phyloP scores from a whole-genome alignment of 2,329 filamentous ascomycete genomes.

The Sclerotinia trifoliorum region DNA sequence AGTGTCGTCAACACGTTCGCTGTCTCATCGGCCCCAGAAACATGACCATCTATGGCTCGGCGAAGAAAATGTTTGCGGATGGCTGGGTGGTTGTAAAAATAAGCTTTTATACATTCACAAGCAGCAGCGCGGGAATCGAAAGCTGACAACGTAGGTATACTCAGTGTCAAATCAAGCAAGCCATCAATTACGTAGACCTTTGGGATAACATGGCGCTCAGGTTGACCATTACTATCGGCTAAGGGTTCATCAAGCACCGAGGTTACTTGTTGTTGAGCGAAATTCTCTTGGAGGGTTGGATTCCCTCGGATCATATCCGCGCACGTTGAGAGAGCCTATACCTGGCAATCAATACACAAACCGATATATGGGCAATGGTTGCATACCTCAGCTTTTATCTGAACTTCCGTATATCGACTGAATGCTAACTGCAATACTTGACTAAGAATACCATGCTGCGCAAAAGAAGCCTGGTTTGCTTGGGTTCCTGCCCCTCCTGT shows the following conservation, averaged over 20 bases:
- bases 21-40: slow-evolving; percentile 72
- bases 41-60: slow-evolving; percentile 85
- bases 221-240: slow-evolving; percentile 43
- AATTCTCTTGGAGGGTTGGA: slow-evolving; percentile 75
- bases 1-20: slow-evolving; percentile 87
- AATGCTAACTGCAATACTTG: slow-evolving; percentile 83
- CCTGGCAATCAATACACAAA: slow-evolving; percentile 26
- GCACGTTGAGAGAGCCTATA: slow-evolving; percentile 74
- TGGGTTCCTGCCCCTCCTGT: slow-evolving; percentile 76
- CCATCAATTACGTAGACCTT: slow-evolving; percentile 91
- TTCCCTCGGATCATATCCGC: slow-evolving; percentile 88
- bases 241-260: slow-evolving; percentile 50
- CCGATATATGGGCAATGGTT: slow-evolving; percentile 9
- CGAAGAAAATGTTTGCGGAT: slow-evolving; percentile 84
- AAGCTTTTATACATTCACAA: slow-evolving; percentile 88
- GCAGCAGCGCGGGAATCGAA: slow-evolving; percentile 83
- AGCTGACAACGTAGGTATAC: slow-evolving; percentile 61
- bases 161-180: slow-evolving; percentile 77
- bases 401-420: slow-evolving; percentile 65
- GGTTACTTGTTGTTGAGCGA: slow-evolving; percentile 80
- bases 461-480: slow-evolving; percentile 83
- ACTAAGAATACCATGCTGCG: slow-evolving; percentile 76
- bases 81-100: slow-evolving; percentile 77
- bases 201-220: slow-evolving; percentile 50
- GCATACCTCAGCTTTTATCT: slow-evolving; percentile 76